A percentile compares a stretch with the other conserved stretches of the same genome.
Evolutionary conservation across 2,329 filamentous ascomycete species (phyloP).

Genomic region (Diaporthe sp.): DNA sequence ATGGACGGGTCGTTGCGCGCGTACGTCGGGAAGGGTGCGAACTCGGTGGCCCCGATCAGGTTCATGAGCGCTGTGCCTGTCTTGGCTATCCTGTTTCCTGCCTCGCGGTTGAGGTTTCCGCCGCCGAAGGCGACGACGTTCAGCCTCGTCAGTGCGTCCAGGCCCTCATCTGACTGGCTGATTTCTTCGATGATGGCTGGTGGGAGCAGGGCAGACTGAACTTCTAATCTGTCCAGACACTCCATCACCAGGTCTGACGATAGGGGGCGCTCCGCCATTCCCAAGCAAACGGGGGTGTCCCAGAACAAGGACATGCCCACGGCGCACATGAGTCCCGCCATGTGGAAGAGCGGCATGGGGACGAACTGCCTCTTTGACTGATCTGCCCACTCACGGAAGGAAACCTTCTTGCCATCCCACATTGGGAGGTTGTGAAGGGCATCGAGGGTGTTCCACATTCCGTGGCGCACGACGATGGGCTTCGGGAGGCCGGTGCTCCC

Average conservation of each 20-base stretch:
- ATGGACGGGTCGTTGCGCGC: constrained; percentile 50
- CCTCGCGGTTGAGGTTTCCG: constrained; percentile 55
- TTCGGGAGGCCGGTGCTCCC: constrained; percentile 63
- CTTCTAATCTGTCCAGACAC: constrained; percentile 47
- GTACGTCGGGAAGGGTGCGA: constrained; percentile 45
- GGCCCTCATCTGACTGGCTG: constrained; percentile 50
- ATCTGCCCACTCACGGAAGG: constrained; percentile 19
- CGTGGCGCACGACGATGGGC: constrained; percentile 57
- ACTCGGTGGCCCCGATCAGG: constrained; percentile 60
- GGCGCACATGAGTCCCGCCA: constrained; percentile 50
- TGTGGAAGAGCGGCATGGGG: constrained; percentile 57
- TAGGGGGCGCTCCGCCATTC: constrained; percentile 52
- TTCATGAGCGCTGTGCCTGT: constrained; percentile 54
- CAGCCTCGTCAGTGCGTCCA: constrained; percentile 52
- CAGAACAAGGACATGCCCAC: constrained; percentile 50
- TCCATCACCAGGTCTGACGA: constrained; percentile 52
- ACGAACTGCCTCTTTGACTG: constrained; percentile 29
- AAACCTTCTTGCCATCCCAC: constrained; percentile 39
- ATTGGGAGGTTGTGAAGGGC: constrained; percentile 46
- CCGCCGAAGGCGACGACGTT: constrained; percentile 46
- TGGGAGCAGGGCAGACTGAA: constrained; percentile 50
- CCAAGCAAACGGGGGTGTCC: constrained; percentile 48
- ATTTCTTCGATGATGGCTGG: constrained; percentile 61
- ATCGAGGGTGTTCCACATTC: constrained; percentile 55
- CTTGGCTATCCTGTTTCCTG: constrained; percentile 55